Base-by-base conservation (phyloP, 345 rosid genomes). In the Gynandropsis gynandra region DNA sequence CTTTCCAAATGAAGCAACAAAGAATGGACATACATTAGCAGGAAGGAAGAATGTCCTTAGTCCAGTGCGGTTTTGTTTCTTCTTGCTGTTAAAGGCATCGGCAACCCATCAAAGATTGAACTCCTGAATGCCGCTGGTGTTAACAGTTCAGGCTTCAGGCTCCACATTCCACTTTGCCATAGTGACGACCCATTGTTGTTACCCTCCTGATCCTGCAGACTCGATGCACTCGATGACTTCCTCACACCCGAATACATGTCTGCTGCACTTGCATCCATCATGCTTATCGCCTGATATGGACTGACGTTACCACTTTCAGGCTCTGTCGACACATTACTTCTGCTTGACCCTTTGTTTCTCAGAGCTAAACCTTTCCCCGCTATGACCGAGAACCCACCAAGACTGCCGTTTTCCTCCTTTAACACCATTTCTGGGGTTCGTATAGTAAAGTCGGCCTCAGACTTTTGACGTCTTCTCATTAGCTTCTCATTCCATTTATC, bases 61-160 rank as follows among this genome's bases (percentile, higher is more conserved):
- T 89, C 95, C 21, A 86, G 71, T 4, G 95, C 96, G n/a, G 90
- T 72, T 72, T 86, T 83, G 76, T 64, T 73, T 66, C 69, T 75
- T 55, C 86, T 62, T 37, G 74, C 82, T n/a, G 80, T 62, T 69
- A 76, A 61, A 32, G 88, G 89, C 64, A 68, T 80, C 5, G 89
- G 83, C 52, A 89, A 68, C 18, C 94, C 90, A 51, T 83, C 95
- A 54, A 89, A 78, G 42, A 86, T 83, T 10, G 97, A 82, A 56
- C 66, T 77, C 0, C 76, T 48, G 12, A 75, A 68, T 47, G 78
- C 81, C 40, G 68, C 82, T 20, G 76, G 74, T 27, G 77, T 74
- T 56, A 75, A 87, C 50, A 83, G 61, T 52, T 85, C 95, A 5
- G 79, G 65, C 61, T 71, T 85, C 71, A 83, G 52, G 32, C 60